These are phyloP conservation scores for Mortierella polycephala DNA, from an alignment of 371 early-diverging fungal genomes.

Conservation along the genomic window DNA sequence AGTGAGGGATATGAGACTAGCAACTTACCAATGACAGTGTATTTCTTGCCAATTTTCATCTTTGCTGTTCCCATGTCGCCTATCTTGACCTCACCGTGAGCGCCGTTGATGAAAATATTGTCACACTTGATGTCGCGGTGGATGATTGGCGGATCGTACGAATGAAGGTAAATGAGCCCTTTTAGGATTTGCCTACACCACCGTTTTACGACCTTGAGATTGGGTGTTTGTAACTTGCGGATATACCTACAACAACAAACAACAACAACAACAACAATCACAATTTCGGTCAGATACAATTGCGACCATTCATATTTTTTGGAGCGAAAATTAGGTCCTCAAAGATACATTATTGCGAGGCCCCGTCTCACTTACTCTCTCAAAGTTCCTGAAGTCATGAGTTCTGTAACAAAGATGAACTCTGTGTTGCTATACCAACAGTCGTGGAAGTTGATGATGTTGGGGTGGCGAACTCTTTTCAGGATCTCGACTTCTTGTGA, in stretches of 20 bases:
- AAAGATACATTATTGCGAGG: neutral
- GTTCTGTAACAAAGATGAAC: slow-evolving; percentile 91
- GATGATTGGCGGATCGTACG: slow-evolving; percentile 89
- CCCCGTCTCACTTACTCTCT: slow-evolving; percentile 58
- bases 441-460: slow-evolving; percentile 89
- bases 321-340: too few relatives aligned
- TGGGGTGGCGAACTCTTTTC: slow-evolving; percentile 84
- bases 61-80: slow-evolving; percentile 94
- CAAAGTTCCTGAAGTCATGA: slow-evolving; percentile 94
- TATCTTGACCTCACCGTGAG: slow-evolving; percentile 92
- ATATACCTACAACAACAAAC: slow-evolving; percentile 59
- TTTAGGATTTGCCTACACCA: slow-evolving; percentile 91
- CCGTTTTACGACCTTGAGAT: slow-evolving; percentile 78
- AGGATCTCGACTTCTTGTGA: slow-evolving; percentile 85
- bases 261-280: neutral
- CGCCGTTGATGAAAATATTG: slow-evolving; percentile 95
- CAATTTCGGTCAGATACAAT: too few relatives aligned
- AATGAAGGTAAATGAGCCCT: slow-evolving; percentile 88
- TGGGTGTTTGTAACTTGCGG: slow-evolving; percentile 74
- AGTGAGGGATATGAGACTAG: neutral
- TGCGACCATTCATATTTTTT: neutral
- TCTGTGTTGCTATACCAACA: slow-evolving; percentile 81
- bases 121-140: slow-evolving; percentile 90
- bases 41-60: slow-evolving; percentile 82
- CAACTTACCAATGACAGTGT: slow-evolving; percentile 85